Percentiles rank a stretch among this genome's conserved stretches.
phyloP scores from a whole-genome alignment of 805 yeast species.

The Metschnikowia kofuensis region DNA sequence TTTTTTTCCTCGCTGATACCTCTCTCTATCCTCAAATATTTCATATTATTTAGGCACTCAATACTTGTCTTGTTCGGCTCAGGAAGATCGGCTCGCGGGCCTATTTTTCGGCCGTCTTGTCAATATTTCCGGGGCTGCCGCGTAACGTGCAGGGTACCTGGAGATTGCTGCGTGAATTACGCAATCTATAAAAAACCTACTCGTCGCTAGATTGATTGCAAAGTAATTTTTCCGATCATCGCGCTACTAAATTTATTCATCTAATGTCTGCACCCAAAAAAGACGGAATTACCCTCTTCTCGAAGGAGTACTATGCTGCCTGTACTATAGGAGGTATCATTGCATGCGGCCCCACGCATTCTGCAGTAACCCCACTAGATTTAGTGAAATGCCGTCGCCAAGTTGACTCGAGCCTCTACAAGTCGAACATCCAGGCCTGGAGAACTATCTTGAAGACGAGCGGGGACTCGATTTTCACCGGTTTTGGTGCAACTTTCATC shows the following conservation, averaged over 20 bases:
- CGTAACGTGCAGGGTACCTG: slow-evolving; percentile 4
- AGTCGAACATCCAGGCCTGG: slow-evolving; percentile 81
- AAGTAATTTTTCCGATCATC: too few relatives aligned
- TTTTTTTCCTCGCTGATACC: too few relatives aligned
- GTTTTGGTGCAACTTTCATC: slow-evolving; percentile 86
- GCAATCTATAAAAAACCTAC: background rate
- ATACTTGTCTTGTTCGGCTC: background rate
- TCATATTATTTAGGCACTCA: too few relatives aligned
- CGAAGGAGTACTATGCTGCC: slow-evolving; percentile 64
- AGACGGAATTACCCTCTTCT: slow-evolving; percentile 47
- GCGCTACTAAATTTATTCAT: background rate
- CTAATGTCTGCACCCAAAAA: slow-evolving; percentile 16
- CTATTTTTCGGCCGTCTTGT: background rate
- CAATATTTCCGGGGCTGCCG: slow-evolving; percentile 1
- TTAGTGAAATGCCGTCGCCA: slow-evolving; percentile 92
- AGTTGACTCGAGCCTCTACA: slow-evolving; percentile 71
- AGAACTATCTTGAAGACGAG: slow-evolving; percentile 64
- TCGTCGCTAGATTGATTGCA: background rate
- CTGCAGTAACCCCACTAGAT: slow-evolving; percentile 90
- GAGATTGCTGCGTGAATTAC: slow-evolving; percentile 8
- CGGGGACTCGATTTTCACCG: slow-evolving; percentile 83
- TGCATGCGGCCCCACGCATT: slow-evolving; percentile 97
- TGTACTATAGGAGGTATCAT: slow-evolving; percentile 76
- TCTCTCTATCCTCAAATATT: too few relatives aligned
- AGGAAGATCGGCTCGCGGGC: slow-evolving; percentile 1